Evolutionary conservation across 2,329 filamentous ascomycete genomes (phyloP), one percentile per base, ranked within the genome.

Genomic region (Neonectria coccinea): DNA sequence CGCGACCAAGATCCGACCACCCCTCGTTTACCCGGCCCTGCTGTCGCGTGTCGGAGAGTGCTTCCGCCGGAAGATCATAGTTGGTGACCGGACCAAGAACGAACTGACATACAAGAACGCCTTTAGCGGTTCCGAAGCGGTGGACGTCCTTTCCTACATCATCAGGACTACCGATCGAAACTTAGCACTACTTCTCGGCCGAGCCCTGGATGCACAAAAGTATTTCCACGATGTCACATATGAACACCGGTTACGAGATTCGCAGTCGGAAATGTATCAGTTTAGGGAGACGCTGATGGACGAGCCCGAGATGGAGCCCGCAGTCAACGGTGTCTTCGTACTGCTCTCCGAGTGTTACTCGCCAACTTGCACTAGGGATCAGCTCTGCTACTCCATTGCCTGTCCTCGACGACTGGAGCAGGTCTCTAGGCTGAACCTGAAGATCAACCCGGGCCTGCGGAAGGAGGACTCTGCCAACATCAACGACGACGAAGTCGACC

Each of bases 191-290:
- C 87, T 99, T 10, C 84, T 99, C 16, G 96, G 96, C 67, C 89
- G 96, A 76, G 94, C 96, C 45, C 83, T 99, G 65, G 96, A 99
- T 80, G 96, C 96, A 25, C 96, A 99, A 77, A 98, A 98, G 78
- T 97, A 97, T 82, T 99, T 99, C 78, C 96, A 99, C 82, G 96
- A 99, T 84, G 96, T 98, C 55, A 97, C 95, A 1, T 99, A 99
- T 79, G 95, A 97, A 73, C 96, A 99, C 79, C 89, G 96, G 52
- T 83, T 99, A 73, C 92, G 96, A 79, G 96, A 99, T 79, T 97
- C 95, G n/a, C 88, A 91, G 44, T 91, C 91, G 56, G 96, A 99
- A 79, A 92, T 99, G 79, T 99, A 98, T 79, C 95, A 98, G 77
- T 99, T 99, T 80, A 90, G 92, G 71, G 95, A 98, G 81, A 97